These are phyloP conservation scores for Arachnopeziza araneosa DNA, from an alignment of 2,329 filamentous ascomycete species.

Conservation along the genomic window DNA sequence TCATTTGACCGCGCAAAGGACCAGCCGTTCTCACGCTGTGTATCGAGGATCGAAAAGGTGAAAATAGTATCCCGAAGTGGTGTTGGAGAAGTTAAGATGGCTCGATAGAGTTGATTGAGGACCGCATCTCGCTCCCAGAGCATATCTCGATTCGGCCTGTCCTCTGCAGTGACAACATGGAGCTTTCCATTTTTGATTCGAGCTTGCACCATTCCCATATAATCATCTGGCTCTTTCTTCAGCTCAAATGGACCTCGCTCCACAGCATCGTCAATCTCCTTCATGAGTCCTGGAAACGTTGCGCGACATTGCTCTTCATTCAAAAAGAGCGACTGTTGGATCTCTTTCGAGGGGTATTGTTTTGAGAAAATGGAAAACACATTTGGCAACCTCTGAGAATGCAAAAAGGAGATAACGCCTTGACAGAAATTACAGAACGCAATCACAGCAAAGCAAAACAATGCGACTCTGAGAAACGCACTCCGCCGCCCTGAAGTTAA, in stretches of 20 bases:
- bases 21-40: constrained; percentile 39
- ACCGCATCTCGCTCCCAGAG: constrained; percentile 44
- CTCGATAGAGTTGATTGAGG: constrained; percentile 48
- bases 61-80: constrained; percentile 47
- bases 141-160: constrained; percentile 40
- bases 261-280: constrained; percentile 41
- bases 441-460: background rate
- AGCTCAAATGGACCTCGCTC: constrained; percentile 40
- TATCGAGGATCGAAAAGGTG: constrained; percentile 46
- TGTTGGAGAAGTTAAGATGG: constrained; percentile 43
- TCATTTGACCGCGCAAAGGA: constrained; percentile 43
- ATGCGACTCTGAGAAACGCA: background rate
- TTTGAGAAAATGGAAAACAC: background rate
- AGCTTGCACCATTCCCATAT: constrained; percentile 37
- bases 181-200: constrained; percentile 41
- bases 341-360: constrained; percentile 1
- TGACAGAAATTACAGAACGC: background rate
- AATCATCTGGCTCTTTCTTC: constrained; percentile 30
- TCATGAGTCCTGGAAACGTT: constrained; percentile 42
- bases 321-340: constrained; percentile 25
- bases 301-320: constrained; percentile 38
- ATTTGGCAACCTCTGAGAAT: background rate
- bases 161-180: constrained; percentile 40
- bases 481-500: background rate
- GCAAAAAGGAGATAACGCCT: background rate